These are phyloP conservation scores for Rhynchospora pubera DNA, from an alignment of 176 grass and related monocot genomes.

Conservation along the genomic window DNA sequence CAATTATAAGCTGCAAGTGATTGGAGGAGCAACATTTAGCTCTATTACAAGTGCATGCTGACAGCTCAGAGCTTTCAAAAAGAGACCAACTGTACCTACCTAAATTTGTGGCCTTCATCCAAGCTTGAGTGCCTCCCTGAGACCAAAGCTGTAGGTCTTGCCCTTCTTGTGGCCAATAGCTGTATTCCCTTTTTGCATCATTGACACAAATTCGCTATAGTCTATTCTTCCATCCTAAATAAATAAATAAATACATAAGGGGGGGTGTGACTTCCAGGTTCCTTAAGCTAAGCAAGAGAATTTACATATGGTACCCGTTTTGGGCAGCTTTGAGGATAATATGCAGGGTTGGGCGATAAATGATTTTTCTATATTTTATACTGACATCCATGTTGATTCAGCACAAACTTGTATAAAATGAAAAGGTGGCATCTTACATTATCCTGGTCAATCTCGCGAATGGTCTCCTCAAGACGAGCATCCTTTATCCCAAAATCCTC, in stretches of 20 bases:
- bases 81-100: neutral
- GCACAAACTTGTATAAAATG: neutral
- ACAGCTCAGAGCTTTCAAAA: constrained; percentile 3
- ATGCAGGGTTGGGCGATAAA: neutral
- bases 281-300: neutral
- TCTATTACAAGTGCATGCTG: neutral
- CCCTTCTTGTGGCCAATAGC: constrained; percentile 52
- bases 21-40: neutral
- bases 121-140: constrained; percentile 87
- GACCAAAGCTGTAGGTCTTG: constrained; percentile 60
- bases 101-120: constrained; percentile 40
- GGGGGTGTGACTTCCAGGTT: neutral
- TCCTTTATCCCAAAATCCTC: constrained; percentile 88
- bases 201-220: constrained; percentile 87
- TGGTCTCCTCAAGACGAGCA: constrained; percentile 73
- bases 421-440: constrained; percentile 51
- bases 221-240: constrained; percentile 88
- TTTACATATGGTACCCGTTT: neutral
- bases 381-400: neutral
- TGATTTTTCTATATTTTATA: neutral
- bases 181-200: constrained; percentile 99
- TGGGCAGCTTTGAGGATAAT: neutral
- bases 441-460: constrained; percentile 88
- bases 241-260: constrained; percentile 21
- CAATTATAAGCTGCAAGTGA: neutral